Evolutionary conservation across 768 basidiomycete species (phyloP).

Genomic region (Exidia glandulosa): DNA sequence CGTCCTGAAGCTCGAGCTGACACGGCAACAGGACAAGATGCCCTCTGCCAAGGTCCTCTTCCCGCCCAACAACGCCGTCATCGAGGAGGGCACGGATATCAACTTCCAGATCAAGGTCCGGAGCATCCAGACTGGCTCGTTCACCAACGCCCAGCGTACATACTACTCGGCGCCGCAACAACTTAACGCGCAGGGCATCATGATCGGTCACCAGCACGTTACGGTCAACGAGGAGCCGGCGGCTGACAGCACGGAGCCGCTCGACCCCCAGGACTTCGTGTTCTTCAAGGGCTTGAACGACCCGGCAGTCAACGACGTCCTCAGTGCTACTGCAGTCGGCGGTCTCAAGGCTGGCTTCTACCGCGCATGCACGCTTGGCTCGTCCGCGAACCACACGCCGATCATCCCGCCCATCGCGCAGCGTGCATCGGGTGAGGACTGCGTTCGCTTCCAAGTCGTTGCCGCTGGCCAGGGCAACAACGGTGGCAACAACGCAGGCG

Average conservation of each 20-base stretch:
- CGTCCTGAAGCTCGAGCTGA: too few relatives aligned
- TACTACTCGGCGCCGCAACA: constrained; percentile 19
- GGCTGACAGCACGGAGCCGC: constrained; percentile 10
- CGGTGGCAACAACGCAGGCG: not conserved
- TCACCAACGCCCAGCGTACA: constrained; percentile 17
- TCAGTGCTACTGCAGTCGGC: constrained; percentile 17
- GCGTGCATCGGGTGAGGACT: constrained; percentile 14
- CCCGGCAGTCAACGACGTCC: constrained; percentile 10
- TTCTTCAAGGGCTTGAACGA: constrained; percentile 23
- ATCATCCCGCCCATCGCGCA: constrained; percentile 12
- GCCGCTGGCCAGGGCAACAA: constrained; percentile 1
- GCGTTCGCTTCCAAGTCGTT: constrained; percentile 7
- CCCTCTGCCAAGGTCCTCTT: constrained; percentile 12
- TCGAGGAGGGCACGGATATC: constrained; percentile 18
- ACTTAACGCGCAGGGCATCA: constrained; percentile 15
- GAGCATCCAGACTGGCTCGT: constrained; percentile 13
- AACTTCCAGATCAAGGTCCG: constrained; percentile 17
- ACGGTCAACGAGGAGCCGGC: constrained; percentile 19
- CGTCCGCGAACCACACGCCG: constrained; percentile 15
- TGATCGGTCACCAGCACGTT: constrained; percentile 24
- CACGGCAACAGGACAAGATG: too few relatives aligned
- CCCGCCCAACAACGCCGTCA: constrained; percentile 14
- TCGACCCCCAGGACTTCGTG: constrained; percentile 18
- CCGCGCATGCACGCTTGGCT: constrained; percentile 11
- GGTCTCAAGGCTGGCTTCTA: constrained; percentile 22